Evolutionary conservation across 1,284 basidiomycete genomes (phyloP).

Genomic region (Apiotrichum siamense): DNA sequence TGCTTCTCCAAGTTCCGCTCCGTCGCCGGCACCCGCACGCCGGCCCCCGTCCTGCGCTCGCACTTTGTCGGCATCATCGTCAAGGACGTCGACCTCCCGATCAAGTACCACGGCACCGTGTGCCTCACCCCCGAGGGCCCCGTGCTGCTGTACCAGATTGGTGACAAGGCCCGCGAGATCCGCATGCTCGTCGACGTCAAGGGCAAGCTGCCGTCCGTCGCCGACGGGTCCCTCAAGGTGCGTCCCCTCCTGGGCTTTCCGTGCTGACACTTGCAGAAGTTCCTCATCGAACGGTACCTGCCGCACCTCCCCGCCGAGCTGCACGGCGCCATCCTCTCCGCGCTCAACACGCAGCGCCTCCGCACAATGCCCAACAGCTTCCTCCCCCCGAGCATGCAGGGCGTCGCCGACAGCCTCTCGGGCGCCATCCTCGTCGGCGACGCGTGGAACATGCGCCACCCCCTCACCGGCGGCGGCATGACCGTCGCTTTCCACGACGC

Average conservation of each 20-base stretch:
- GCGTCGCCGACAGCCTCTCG: conserved; percentile 49
- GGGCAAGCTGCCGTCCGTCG: conserved; percentile 70
- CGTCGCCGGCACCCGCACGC: conserved; percentile 27
- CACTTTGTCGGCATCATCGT: conserved; percentile 79
- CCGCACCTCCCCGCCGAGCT: conserved; percentile 71
- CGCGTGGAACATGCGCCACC: conserved; percentile 99
- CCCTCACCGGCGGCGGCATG: conserved; percentile 95
- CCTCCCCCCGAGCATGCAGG: conserved; percentile 79
- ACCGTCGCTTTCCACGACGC: conserved; percentile 84
- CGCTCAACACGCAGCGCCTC: conserved; percentile 65
- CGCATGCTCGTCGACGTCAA: conserved; percentile 91
- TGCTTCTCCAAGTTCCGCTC: conserved; percentile 82
- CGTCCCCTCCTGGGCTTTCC: conserved; percentile 21
- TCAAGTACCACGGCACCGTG: conserved; percentile 82
- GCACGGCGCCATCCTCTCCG: conserved; percentile 57
- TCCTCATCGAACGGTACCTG: conserved; percentile 65
- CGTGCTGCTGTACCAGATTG: conserved; percentile 84
- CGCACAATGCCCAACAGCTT: conserved; percentile 95
- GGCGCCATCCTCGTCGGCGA: conserved; percentile 89
- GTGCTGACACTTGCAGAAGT: conserved; percentile 49
- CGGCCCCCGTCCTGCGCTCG: conserved; percentile 57
- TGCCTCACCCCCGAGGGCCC: conserved; percentile 68
- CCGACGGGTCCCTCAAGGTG: conserved; percentile 58
- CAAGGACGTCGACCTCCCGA: conserved; percentile 67
- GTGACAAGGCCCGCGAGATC: conserved; percentile 59